Conservation (phyloP, 306 rosid genomes). For the Prunus armeniaca region DNA sequence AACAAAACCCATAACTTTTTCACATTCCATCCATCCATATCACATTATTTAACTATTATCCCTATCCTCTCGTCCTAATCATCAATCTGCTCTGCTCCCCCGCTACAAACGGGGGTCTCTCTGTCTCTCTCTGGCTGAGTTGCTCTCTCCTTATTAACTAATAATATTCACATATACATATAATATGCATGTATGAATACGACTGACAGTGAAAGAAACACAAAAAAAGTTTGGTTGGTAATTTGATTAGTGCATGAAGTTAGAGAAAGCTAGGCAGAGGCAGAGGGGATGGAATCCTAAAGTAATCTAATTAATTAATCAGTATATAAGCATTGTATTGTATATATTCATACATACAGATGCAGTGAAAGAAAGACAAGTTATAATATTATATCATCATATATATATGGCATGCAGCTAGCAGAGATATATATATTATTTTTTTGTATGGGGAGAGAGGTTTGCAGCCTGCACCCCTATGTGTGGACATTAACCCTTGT, state of each 20-base stretch:
- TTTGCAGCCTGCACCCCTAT: slow-evolving; percentile 61
- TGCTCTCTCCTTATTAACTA: slow-evolving; percentile 5
- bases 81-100: slow-evolving; percentile 50
- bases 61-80: slow-evolving; percentile 39
- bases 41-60: slow-evolving; percentile 37
- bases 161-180: slow-evolving; percentile 11
- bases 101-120: slow-evolving; percentile 52
- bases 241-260: neutral
- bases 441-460: slow-evolving; percentile 16
- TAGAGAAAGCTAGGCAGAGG: neutral
- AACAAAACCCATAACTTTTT: slow-evolving; percentile 63
- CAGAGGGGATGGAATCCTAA: slow-evolving; percentile 17
- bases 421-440: neutral
- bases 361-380: neutral
- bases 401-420: slow-evolving; percentile 4
- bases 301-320: neutral
- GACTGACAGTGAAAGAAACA: neutral
- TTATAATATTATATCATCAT: neutral
- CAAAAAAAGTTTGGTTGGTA: neutral
- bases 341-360: slow-evolving; percentile 2
- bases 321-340: too few species aligned
- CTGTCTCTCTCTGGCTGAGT: neutral
- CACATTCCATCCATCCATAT: slow-evolving; percentile 53
- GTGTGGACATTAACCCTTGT: slow-evolving; percentile 76
- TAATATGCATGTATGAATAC: neutral